These are phyloP conservation scores for Eruca vesicaria DNA, from an alignment of 441 rosid genomes.

Conservation along the genomic window DNA sequence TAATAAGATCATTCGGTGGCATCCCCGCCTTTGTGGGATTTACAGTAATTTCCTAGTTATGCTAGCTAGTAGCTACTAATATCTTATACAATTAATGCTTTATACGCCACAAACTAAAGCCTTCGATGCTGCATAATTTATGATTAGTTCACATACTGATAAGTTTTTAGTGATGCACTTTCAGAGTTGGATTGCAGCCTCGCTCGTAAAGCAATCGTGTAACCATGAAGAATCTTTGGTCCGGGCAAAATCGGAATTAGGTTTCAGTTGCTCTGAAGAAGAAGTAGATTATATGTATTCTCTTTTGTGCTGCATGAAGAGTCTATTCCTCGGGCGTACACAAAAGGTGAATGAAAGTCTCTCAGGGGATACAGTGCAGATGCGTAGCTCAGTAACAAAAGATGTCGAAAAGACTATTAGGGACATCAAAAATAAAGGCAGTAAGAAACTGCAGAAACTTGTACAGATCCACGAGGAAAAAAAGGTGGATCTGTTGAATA, in stretches of 20 bases:
- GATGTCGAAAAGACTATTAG: constrained; percentile 52
- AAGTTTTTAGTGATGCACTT: neutral
- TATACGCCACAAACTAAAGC: constrained; percentile 13
- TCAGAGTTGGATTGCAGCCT: constrained; percentile 62
- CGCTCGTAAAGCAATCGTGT: constrained; percentile 64
- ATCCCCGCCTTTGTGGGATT: neutral
- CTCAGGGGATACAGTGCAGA: constrained; percentile 28
- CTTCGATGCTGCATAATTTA: constrained; percentile 6
- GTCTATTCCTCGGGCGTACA: constrained; percentile 44
- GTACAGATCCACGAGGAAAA: neutral
- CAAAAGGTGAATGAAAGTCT: constrained; percentile 28
- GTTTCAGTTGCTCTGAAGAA: constrained; percentile 62
- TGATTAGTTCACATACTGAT: constrained; percentile 10
- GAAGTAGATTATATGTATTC: constrained; percentile 64
- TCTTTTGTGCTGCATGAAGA: constrained; percentile 59
- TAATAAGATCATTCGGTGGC: neutral
- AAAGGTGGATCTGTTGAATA: constrained; percentile 8
- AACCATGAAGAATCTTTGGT: constrained; percentile 65
- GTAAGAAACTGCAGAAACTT: neutral
- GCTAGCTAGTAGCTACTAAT: constrained; percentile 5
- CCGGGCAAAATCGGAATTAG: constrained; percentile 60
- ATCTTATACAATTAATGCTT: constrained; percentile 14
- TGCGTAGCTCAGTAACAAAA: constrained; percentile 31
- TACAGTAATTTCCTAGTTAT: constrained; percentile 1
- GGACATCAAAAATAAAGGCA: constrained; percentile 51